Base-by-base conservation (phyloP, 805 yeast genomes). In the Candida sonorensis region DNA sequence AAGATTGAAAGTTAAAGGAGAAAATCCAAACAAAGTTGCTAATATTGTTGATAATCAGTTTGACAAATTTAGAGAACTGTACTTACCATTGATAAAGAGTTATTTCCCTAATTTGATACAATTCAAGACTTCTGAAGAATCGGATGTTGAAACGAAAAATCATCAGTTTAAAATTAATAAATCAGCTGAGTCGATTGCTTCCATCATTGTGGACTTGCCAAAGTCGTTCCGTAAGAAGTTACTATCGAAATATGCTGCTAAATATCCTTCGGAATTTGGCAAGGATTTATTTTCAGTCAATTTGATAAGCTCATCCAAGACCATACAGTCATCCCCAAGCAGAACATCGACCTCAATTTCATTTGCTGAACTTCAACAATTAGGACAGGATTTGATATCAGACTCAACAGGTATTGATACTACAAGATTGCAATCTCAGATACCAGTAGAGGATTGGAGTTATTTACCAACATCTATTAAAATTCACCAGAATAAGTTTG, bases 41-140 rank as follows among this genome's bases (percentile, higher is more conserved):
- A 92, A 92, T 53, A 92, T 92, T 40, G 97, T 92, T 3, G 54
- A 59, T 9, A 81, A 81, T 53, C 96, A 92, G 56, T 69, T 73
- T 41, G 58, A 61, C 13, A 69, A 74, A 40, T 92, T 92, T 60
- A 70, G 78, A 37, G 58, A 61, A 35, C 72, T 92, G 48, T 92
- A 92, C 51, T 60, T 65, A n/a, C 95, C 95, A 2, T 55, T 79
- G 7, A 42, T 76, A 31, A 56, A 55, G 26, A 58, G 59, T 14
- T 58, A 70, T 26, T 66, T 69, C 27, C 56, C 64, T 29, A 47
- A 57, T 10, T 34, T 45, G 4, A 27, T 57, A 8, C 40, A 50
- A 31, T 23, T 23, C 12, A 21, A 36, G 2, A 50, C 53, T 10
- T 36, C 53, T 17, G 37, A 42, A n/a, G 53, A 47, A 3, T 35